phyloP scores from a whole-genome alignment of 495 filamentous ascomycete species.

The Chaetomidium leptoderma region DNA sequence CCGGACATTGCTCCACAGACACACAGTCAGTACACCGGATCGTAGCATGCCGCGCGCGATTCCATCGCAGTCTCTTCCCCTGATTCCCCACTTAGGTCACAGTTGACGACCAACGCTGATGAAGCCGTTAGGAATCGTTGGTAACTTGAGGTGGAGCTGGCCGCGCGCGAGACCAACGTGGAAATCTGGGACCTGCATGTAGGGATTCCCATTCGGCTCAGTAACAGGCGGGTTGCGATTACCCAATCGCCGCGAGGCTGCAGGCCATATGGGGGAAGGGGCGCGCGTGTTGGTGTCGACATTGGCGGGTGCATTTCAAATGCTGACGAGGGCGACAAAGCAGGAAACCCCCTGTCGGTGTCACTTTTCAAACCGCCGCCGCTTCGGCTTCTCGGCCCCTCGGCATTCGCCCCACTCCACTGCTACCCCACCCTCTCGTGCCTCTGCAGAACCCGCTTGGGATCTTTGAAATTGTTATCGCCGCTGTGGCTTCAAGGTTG shows the following conservation, averaged over 20 bases:
- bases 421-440: too few species aligned
- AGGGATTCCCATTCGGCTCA: background rate
- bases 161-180: slow-evolving; percentile 10
- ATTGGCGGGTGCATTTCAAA: slow-evolving; percentile 12
- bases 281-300: background rate
- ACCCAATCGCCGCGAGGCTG: background rate
- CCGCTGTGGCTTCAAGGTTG: too few species aligned
- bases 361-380: too few species aligned
- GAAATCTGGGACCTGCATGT: background rate
- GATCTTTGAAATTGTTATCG: too few species aligned
- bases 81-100: background rate
- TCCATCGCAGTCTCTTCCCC: slow-evolving; percentile 1
- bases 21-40: background rate
- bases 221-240: background rate
- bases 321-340: slow-evolving; percentile 3
- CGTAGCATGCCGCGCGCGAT: slow-evolving; percentile 7
- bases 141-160: background rate
- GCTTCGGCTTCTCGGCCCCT: too few species aligned
- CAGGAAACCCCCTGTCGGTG: too few species aligned
- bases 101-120: background rate
- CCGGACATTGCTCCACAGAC: background rate
- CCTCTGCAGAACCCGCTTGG: too few species aligned
- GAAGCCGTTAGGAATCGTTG: too few species aligned
- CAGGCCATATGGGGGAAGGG: background rate
- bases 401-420: too few species aligned